Conservation (phyloP, 2,329 filamentous ascomycete genomes). For the Verticillium nonalfalfae region DNA sequence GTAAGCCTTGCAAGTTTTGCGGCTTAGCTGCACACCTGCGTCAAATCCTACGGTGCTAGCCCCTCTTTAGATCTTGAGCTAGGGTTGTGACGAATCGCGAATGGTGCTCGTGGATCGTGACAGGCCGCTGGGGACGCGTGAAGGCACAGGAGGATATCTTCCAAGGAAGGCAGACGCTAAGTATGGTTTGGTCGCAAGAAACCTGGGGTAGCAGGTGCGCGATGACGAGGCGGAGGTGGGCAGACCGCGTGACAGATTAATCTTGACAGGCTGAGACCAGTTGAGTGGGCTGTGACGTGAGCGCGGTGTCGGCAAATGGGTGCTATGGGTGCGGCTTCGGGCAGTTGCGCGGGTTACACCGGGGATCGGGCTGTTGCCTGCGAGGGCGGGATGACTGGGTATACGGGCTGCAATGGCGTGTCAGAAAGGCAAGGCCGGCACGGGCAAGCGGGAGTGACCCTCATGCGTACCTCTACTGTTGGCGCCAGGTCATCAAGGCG, state of each 20-base stretch:
- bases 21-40: slow-evolving; percentile 33
- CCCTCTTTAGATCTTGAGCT: not conserved
- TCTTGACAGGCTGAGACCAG: not conserved
- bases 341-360: slow-evolving; percentile 10
- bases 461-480: not conserved
- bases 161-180: not conserved
- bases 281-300: not conserved
- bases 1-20: slow-evolving; percentile 46
- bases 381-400: slow-evolving; percentile 3
- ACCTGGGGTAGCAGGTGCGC: not conserved
- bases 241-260: not conserved
- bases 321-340: not conserved
- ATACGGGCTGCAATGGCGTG: slow-evolving; percentile 27
- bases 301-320: not conserved
- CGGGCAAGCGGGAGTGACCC: not conserved
- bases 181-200: not conserved
- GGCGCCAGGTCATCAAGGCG: not conserved
- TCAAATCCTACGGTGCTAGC: not conserved
- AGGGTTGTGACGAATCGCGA: not conserved
- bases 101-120: not conserved
- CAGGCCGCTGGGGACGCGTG: not conserved
- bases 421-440: slow-evolving; percentile 19
- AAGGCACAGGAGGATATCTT: not conserved
- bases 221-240: not conserved
- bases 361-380: slow-evolving; percentile 8